phyloP scores from a whole-genome alignment of 2,329 filamentous ascomycete species.

The Phyllosticta ampelicida region DNA sequence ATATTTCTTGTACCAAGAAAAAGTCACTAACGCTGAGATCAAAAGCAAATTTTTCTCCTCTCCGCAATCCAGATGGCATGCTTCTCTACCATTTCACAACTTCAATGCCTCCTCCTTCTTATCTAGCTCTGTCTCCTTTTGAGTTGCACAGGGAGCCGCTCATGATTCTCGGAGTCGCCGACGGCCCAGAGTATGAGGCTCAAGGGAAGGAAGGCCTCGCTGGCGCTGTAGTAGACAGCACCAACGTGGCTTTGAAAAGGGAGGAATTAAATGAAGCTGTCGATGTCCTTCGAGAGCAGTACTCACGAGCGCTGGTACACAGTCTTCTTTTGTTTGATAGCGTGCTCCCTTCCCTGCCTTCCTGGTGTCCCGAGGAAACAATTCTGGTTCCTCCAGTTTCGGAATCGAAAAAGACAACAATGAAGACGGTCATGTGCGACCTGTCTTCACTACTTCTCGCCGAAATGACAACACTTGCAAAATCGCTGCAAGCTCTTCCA shows the following conservation, averaged over 20 bases:
- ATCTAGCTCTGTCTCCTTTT: constrained; percentile 73
- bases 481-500: constrained; percentile 41
- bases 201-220: constrained; percentile 27
- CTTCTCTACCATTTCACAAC: constrained; percentile 84
- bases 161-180: constrained; percentile 72
- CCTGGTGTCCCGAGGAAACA: constrained; percentile 51
- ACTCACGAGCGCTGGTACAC: constrained; percentile 66
- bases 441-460: constrained; percentile 34
- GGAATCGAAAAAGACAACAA: constrained; percentile 61
- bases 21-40: constrained; percentile 16
- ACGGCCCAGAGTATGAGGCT: constrained; percentile 56
- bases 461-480: constrained; percentile 38
- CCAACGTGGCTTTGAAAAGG: constrained; percentile 4
- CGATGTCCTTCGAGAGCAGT: constrained; percentile 58
- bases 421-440: constrained; percentile 37
- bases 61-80: constrained; percentile 74
- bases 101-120: constrained; percentile 66
- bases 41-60: constrained; percentile 83
- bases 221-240: constrained; percentile 16
- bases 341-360: constrained; percentile 18
- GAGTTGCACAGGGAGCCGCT: constrained; percentile 82
- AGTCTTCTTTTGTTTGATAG: constrained; percentile 68
- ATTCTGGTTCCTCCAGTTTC: constrained; percentile 58
- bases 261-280: constrained; percentile 48
- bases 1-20: not conserved